These are phyloP conservation scores for Middelhovenomyces tepae DNA, from an alignment of 805 yeast genomes.

Conservation along the genomic window DNA sequence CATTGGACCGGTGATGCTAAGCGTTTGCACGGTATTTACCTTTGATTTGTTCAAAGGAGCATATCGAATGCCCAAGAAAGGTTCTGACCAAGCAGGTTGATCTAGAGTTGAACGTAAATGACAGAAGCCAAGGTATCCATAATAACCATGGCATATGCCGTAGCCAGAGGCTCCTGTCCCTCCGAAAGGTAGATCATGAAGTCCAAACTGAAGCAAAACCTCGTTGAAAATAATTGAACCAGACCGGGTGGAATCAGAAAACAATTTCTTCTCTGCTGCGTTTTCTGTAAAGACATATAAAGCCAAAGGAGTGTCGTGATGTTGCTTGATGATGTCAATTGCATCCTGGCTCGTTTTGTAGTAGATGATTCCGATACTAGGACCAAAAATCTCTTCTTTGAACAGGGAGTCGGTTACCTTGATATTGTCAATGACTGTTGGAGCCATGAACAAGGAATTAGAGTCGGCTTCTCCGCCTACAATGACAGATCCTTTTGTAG, in stretches of 20 bases:
- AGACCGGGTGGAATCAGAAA: slow-evolving; percentile 50
- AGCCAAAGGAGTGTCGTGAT: slow-evolving; percentile 73
- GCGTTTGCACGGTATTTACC: slow-evolving; percentile 21
- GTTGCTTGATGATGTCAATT: slow-evolving; percentile 28
- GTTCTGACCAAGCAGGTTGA: slow-evolving; percentile 60
- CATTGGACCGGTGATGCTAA: slow-evolving; percentile 28
- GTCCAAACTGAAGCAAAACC: slow-evolving; percentile 58
- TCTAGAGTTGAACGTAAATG: slow-evolving; percentile 61
- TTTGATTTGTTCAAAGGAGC: slow-evolving; percentile 46
- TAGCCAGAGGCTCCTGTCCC: slow-evolving; percentile 81
- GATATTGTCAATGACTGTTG: slow-evolving; percentile 60
- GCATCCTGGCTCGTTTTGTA: slow-evolving; percentile 30
- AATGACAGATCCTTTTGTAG: slow-evolving; percentile 9
- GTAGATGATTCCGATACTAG: slow-evolving; percentile 66
- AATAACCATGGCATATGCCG: slow-evolving; percentile 74
- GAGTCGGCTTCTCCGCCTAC: slow-evolving; percentile 24
- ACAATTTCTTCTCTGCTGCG: slow-evolving; percentile 38
- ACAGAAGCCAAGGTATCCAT: slow-evolving; percentile 62
- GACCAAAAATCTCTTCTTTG: slow-evolving; percentile 75
- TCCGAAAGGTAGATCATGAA: slow-evolving; percentile 73
- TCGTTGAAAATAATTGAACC: slow-evolving; percentile 71
- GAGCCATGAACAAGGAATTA: slow-evolving; percentile 46
- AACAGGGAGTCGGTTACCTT: slow-evolving; percentile 59
- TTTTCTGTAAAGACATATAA: slow-evolving; percentile 54
- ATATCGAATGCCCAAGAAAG: slow-evolving; percentile 49